A percentile compares a stretch with the other conserved stretches of the same genome.
These are phyloP conservation scores for Spergularia bocconei DNA, from an alignment of 148 eudicot species.

Conservation along the genomic window DNA sequence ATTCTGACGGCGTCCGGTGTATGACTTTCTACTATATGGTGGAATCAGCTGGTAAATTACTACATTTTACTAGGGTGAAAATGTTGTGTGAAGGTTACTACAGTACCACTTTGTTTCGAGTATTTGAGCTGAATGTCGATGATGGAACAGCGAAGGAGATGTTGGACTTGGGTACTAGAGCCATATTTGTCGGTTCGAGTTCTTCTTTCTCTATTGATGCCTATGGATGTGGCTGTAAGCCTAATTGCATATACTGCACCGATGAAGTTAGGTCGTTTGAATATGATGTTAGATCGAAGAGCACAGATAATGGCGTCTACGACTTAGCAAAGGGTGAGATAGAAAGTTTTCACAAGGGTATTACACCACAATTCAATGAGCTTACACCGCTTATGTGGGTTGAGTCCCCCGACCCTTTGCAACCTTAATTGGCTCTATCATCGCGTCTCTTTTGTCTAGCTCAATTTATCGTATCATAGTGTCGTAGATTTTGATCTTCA, in stretches of 20 bases:
- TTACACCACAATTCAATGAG: too few relatives aligned
- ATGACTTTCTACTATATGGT: neutral
- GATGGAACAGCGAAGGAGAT: neutral
- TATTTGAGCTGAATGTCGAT: conserved; percentile 2
- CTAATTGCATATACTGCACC: neutral
- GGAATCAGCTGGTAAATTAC: neutral
- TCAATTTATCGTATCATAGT: too few relatives aligned
- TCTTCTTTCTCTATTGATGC: neutral
- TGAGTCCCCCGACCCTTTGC: too few relatives aligned
- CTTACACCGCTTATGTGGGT: too few relatives aligned
- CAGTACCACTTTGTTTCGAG: neutral
- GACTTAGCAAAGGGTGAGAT: neutral
- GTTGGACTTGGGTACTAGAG: neutral
- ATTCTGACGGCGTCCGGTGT: too few relatives aligned
- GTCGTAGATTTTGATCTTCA: too few relatives aligned
- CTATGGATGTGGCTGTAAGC: neutral
- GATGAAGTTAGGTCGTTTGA: neutral
- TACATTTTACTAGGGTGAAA: neutral
- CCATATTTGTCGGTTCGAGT: neutral
- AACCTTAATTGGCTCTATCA: too few relatives aligned
- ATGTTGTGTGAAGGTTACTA: too few relatives aligned
- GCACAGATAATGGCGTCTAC: neutral
- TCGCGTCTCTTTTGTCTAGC: too few relatives aligned
- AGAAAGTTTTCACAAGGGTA: neutral
- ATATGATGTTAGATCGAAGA: too few relatives aligned